phyloP scores from a whole-genome alignment of 2,329 filamentous ascomycete genomes.

The Chaetomiaceae sp. region DNA sequence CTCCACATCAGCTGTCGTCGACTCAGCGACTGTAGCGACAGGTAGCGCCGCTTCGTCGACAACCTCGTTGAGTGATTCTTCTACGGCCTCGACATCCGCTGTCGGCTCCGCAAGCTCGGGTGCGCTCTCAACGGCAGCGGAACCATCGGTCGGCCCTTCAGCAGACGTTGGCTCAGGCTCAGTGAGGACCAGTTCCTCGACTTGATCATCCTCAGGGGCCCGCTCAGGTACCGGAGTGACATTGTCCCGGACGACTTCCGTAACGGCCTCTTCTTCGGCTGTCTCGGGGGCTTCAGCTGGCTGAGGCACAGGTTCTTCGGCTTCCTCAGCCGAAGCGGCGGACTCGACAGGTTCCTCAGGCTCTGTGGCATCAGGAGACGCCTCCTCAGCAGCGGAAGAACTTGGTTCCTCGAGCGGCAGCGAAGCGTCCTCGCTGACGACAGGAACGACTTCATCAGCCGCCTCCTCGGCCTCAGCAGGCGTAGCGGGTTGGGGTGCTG shows the following conservation, averaged over 20 bases:
- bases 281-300: not conserved
- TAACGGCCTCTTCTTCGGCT: not conserved
- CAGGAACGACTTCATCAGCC: not conserved
- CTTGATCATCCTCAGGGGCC: not conserved
- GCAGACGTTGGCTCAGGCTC: not conserved
- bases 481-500: too few species aligned
- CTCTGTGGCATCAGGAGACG: not conserved
- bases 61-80: not conserved
- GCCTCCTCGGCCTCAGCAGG: too few species aligned
- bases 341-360: constrained; percentile 1
- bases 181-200: not conserved
- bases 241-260: too few species aligned
- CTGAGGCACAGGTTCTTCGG: not conserved
- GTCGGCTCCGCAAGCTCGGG: not conserved
- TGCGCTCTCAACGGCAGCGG: not conserved
- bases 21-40: not conserved
- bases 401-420: too few species aligned
- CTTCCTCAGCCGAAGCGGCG: not conserved
- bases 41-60: not conserved
- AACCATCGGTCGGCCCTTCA: not conserved
- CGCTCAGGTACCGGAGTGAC: not conserved
- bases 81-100: not conserved
- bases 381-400: not conserved
- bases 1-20: not conserved
- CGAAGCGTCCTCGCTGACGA: too few species aligned